Conservation (phyloP, 495 filamentous ascomycete genomes). For the Niebla homalea region DNA sequence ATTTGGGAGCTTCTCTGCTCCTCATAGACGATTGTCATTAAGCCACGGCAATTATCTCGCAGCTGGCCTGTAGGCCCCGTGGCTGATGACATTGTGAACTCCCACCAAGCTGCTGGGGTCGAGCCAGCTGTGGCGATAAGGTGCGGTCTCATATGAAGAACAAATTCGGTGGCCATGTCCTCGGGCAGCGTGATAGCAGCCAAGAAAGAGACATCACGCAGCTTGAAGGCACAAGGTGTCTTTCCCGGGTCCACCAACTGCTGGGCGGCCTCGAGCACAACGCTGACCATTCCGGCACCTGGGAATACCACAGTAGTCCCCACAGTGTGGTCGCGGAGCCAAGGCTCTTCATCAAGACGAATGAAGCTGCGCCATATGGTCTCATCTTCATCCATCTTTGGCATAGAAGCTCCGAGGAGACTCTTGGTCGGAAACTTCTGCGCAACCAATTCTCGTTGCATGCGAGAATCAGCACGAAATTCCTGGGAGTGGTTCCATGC, state of each 20-base stretch:
- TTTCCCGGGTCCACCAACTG: too few species aligned
- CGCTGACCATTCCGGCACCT: too few species aligned
- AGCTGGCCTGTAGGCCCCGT: background rate
- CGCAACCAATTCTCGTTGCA: constrained; percentile 21
- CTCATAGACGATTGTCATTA: background rate
- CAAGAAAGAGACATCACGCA: too few species aligned
- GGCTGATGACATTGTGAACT: background rate
- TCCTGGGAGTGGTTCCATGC: constrained; percentile 22
- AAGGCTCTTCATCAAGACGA: background rate
- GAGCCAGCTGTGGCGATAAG: too few species aligned
- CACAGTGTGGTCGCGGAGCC: constrained; percentile 6
- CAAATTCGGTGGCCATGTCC: too few species aligned
- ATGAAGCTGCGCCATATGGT: background rate
- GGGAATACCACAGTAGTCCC: constrained; percentile 27
- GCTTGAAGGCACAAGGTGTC: too few species aligned
- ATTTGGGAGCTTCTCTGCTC: background rate
- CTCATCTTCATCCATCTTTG: background rate
- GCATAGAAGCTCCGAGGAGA: background rate
- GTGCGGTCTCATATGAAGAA: too few species aligned
- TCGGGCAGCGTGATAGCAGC: too few species aligned
- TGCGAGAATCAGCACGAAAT: constrained; percentile 14
- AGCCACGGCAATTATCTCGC: background rate
- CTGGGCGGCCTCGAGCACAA: too few species aligned
- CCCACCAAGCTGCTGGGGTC: background rate
- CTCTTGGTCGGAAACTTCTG: constrained; percentile 10